These are phyloP conservation scores for Ophioceras dolichostomum DNA, from an alignment of 2,329 filamentous ascomycete species.

Conservation along the genomic window DNA sequence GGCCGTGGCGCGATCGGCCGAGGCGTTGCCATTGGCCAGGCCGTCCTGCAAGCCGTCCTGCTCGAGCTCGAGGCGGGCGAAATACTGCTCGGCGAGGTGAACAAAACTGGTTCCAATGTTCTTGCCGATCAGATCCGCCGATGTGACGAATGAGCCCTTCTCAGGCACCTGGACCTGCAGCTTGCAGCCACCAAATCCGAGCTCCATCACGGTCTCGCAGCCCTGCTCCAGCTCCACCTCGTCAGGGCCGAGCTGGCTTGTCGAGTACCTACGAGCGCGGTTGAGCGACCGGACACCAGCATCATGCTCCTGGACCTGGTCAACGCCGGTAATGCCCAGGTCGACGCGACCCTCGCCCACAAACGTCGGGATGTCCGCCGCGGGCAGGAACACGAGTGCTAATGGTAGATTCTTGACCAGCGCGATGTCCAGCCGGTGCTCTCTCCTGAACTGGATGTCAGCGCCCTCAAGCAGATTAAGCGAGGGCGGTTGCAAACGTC, in stretches of 20 bases:
- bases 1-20: conserved; percentile 13
- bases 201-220: conserved; percentile 78
- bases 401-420: conserved; percentile 95
- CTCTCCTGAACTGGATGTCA: conserved; percentile 92
- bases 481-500: conserved; percentile 75
- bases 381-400: conserved; percentile 91
- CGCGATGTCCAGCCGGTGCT: conserved; percentile 91
- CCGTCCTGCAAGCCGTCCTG: conserved; percentile 21
- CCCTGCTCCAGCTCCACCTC: conserved; percentile 35
- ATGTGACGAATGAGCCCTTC: conserved; percentile 58
- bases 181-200: conserved; percentile 84
- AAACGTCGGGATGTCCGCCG: conserved; percentile 94
- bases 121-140: conserved; percentile 75
- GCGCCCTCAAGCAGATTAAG: conserved; percentile 86
- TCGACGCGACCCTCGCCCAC: conserved; percentile 87
- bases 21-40: conserved; percentile 14
- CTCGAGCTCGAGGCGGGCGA: conserved; percentile 59
- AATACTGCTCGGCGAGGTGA: conserved; percentile 71
- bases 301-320: conserved; percentile 88
- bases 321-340: conserved; percentile 85
- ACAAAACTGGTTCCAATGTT: conserved; percentile 96
- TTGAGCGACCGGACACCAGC: conserved; percentile 40
- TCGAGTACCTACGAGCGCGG: conserved; percentile 25
- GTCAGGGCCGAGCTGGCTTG: conserved; percentile 25
- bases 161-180: conserved; percentile 94